These are phyloP conservation scores for Marchantia paleacea DNA, from an alignment of 225 moss, liverwort and hornwort genomes.

Conservation along the genomic window DNA sequence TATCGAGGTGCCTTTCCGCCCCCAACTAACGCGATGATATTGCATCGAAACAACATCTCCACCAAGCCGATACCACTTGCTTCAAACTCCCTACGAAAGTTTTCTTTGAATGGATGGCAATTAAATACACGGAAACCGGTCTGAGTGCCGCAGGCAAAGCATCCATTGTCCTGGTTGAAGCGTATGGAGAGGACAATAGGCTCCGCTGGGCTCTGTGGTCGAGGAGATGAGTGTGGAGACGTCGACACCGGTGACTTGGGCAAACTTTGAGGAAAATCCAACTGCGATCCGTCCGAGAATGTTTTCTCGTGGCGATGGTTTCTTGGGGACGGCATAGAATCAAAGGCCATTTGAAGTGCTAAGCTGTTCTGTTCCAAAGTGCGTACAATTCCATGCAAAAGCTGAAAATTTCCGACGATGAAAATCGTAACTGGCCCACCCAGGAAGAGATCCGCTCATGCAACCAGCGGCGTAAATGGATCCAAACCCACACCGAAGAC, in stretches of 20 bases:
- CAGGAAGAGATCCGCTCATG: neutral
- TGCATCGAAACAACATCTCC: conserved; percentile 74
- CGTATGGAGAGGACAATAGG: conserved; percentile 26
- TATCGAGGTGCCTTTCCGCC: conserved; percentile 73
- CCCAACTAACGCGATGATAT: conserved; percentile 75
- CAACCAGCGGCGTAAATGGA: neutral
- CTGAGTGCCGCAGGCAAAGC: conserved; percentile 55
- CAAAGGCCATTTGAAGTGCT: conserved; percentile 20
- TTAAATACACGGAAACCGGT: conserved; percentile 55
- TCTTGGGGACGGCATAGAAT: conserved; percentile 21
- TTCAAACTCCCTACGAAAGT: conserved; percentile 28
- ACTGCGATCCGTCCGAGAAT: conserved; percentile 20
- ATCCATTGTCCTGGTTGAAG: conserved; percentile 57
- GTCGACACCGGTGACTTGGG: conserved; percentile 19
- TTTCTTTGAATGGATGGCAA: conserved; percentile 41
- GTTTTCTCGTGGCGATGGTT: conserved; percentile 16
- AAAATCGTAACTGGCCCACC: neutral
- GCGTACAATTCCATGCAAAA: conserved; percentile 21
- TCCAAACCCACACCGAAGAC: neutral
- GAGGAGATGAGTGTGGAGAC: conserved; percentile 18
- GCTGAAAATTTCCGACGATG: neutral
- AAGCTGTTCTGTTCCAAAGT: neutral
- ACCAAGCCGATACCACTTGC: conserved; percentile 51
- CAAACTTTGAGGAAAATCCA: conserved; percentile 4
- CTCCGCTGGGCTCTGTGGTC: conserved; percentile 20